Evolutionary conservation across 2,329 filamentous ascomycete genomes (phyloP).

Genomic region (Cryoendolithus antarcticus): DNA sequence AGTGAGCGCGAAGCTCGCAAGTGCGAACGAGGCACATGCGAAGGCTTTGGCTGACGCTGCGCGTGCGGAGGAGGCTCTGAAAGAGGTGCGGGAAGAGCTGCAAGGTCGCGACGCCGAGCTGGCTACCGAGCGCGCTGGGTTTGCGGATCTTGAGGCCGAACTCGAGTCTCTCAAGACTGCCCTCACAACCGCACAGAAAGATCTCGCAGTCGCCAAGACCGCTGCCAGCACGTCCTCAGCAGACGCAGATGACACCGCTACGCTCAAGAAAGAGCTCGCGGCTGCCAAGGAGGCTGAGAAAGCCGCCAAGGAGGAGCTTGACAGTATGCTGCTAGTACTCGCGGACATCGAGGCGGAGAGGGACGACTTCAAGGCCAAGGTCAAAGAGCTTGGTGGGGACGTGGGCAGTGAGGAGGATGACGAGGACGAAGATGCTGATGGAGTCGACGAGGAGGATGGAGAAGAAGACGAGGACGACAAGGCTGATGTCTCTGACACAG

Average conservation of each 20-base stretch:
- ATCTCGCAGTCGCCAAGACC: constrained; percentile 2
- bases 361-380: constrained; percentile 14
- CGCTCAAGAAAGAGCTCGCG: constrained; percentile 4
- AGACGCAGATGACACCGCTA: background rate
- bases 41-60: too few relatives aligned
- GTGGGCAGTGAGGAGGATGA: constrained; percentile 22
- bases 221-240: background rate
- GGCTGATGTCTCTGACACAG: background rate
- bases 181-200: constrained; percentile 5
- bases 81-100: constrained; percentile 19
- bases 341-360: constrained; percentile 35
- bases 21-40: too few relatives aligned
- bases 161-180: constrained; percentile 8
- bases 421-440: constrained; percentile 18
- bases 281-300: constrained; percentile 21
- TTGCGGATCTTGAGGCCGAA: constrained; percentile 20
- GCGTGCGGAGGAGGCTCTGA: too few relatives aligned
- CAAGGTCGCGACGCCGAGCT: constrained; percentile 20
- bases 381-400: constrained; percentile 18
- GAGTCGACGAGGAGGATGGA: constrained; percentile 15
- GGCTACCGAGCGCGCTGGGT: constrained; percentile 18
- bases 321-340: constrained; percentile 36
- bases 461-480: constrained; percentile 11
- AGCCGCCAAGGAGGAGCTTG: constrained; percentile 34
- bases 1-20: constrained; percentile 29